Evolutionary conservation across 2,329 filamentous ascomycete species (phyloP).

Genomic region (Ilyonectria destructans): DNA sequence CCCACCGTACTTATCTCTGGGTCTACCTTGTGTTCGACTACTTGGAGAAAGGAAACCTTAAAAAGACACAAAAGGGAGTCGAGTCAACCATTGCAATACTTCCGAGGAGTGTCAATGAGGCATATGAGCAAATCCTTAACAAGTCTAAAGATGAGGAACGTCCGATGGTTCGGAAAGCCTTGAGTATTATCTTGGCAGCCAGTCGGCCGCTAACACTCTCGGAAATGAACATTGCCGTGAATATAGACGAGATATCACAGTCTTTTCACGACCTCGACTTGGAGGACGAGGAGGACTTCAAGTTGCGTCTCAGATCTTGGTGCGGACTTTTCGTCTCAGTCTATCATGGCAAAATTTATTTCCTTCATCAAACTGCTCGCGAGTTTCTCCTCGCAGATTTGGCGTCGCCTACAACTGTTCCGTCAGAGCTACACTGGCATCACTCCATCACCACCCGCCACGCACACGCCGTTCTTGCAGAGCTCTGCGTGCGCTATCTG

Average conservation of each 20-base stretch:
- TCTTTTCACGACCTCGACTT: constrained; percentile 38
- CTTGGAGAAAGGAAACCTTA: constrained; percentile 43
- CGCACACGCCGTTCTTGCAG: too few species aligned
- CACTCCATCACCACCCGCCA: too few species aligned
- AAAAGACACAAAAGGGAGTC: constrained; percentile 39
- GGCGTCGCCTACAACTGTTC: neutral
- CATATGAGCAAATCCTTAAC: too few species aligned
- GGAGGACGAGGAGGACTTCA: constrained; percentile 40
- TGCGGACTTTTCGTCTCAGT: constrained; percentile 52
- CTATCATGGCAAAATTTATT: constrained; percentile 31
- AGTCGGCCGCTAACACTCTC: too few species aligned
- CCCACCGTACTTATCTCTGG: constrained; percentile 58
- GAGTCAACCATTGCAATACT: constrained; percentile 41
- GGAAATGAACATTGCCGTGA: constrained; percentile 16
- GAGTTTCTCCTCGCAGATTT: constrained; percentile 45
- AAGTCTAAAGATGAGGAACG: too few species aligned
- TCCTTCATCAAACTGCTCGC: constrained; percentile 50
- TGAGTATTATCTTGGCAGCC: too few species aligned
- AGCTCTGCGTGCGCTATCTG: too few species aligned
- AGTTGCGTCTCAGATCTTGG: constrained; percentile 37
- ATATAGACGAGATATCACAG: constrained; percentile 25
- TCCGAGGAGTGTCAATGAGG: constrained; percentile 48
- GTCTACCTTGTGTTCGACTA: constrained; percentile 55
- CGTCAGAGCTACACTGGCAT: constrained; percentile 8
- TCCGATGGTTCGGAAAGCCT: too few species aligned